These are phyloP conservation scores for Neurospora intermedia DNA, from an alignment of 495 filamentous ascomycete species.

Conservation along the genomic window DNA sequence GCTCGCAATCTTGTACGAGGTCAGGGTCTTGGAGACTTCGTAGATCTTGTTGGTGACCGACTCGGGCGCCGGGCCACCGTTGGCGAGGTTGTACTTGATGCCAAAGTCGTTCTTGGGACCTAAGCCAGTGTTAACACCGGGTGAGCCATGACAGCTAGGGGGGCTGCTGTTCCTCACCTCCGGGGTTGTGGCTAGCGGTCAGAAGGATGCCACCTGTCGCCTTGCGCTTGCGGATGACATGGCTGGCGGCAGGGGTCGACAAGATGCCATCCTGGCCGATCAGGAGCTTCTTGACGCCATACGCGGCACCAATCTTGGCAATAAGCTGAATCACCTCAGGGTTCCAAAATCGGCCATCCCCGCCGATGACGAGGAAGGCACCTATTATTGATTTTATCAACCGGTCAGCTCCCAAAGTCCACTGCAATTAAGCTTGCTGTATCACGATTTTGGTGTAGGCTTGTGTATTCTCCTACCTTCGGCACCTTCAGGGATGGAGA, in stretches of 20 bases:
- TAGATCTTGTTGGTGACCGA: slow-evolving; percentile 96
- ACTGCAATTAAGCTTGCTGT: not conserved
- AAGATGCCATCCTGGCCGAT: slow-evolving; percentile 94
- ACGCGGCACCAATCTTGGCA: slow-evolving; percentile 92
- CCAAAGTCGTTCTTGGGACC: slow-evolving; percentile 91
- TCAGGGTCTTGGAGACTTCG: slow-evolving; percentile 76
- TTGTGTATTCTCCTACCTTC: slow-evolving; percentile 33
- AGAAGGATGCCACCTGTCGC: slow-evolving; percentile 94
- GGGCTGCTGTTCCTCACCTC: slow-evolving; percentile 51
- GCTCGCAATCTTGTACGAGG: slow-evolving; percentile 81
- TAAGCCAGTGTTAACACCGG: slow-evolving; percentile 19
- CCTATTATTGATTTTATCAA: slow-evolving; percentile 24
- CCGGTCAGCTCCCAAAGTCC: not conserved
- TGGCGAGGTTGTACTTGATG: slow-evolving; percentile 98
- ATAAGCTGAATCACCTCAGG: slow-evolving; percentile 92
- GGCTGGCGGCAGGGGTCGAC: slow-evolving; percentile 89
- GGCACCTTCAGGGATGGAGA: slow-evolving; percentile 91
- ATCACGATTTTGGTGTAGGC: not conserved
- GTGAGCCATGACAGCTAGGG: not conserved
- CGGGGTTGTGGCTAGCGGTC: slow-evolving; percentile 96
- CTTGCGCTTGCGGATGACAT: slow-evolving; percentile 84
- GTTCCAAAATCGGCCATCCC: slow-evolving; percentile 96
- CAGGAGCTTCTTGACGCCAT: slow-evolving; percentile 96
- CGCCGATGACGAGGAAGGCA: slow-evolving; percentile 89
- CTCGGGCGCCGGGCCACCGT: slow-evolving; percentile 91